phyloP scores from a whole-genome alignment of 345 rosid species.

The Tarenaya hassleriana region DNA sequence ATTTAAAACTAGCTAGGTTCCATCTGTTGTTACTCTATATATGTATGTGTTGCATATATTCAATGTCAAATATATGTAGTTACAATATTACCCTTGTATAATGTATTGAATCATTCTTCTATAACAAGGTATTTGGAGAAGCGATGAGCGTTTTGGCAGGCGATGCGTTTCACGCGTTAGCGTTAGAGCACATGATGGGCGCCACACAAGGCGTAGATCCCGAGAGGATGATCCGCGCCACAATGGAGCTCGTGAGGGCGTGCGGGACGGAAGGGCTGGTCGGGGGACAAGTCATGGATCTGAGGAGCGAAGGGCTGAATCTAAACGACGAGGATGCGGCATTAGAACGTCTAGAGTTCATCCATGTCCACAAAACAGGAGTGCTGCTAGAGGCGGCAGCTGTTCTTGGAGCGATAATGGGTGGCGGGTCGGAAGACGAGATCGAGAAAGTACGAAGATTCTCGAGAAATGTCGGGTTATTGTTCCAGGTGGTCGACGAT shows the following conservation, averaged over 20 bases:
- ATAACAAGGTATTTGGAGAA: slow-evolving; percentile 36
- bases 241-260: slow-evolving; percentile 41
- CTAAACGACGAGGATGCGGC: slow-evolving; percentile 20
- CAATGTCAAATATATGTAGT: no score
- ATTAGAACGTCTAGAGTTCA: slow-evolving; percentile 44
- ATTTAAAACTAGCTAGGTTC: no score
- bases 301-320: slow-evolving; percentile 36
- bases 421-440: slow-evolving; percentile 46
- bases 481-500: slow-evolving; percentile 73
- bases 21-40: no score
- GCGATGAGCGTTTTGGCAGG: slow-evolving; percentile 55
- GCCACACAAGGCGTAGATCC: slow-evolving; percentile 28
- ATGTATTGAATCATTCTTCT: no score
- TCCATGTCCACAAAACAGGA: slow-evolving; percentile 58
- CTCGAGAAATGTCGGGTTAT: slow-evolving; percentile 46
- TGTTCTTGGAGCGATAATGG: slow-evolving; percentile 55
- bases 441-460: slow-evolving; percentile 56
- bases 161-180: slow-evolving; percentile 45
- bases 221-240: slow-evolving; percentile 31
- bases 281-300: slow-evolving; percentile 59
- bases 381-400: slow-evolving; percentile 46
- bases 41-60: no score
- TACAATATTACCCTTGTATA: no score
- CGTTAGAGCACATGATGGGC: slow-evolving; percentile 47
- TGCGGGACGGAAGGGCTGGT: slow-evolving; percentile 57